Conservation (phyloP, 768 basidiomycete genomes). For the Xerocomellus intermedius region DNA sequence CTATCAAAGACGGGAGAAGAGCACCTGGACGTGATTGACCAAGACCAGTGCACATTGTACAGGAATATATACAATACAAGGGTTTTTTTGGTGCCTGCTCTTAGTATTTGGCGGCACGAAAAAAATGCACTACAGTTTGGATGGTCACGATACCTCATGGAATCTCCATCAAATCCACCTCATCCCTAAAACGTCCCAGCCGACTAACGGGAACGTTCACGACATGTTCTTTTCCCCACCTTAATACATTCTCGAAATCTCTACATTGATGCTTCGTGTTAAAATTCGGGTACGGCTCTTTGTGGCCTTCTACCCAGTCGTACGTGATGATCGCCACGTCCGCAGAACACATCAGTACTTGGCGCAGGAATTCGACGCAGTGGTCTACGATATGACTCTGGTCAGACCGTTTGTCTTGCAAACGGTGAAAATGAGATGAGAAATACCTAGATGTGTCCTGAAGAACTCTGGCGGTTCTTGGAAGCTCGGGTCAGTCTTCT, state of each 20-base stretch:
- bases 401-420: neutral
- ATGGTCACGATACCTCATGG: no score
- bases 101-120: no score
- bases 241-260: neutral
- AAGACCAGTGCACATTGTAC: no score
- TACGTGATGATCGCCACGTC: neutral
- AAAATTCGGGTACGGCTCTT: neutral
- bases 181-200: neutral
- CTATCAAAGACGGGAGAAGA: no score
- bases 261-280: neutral
- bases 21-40: no score
- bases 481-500: neutral
- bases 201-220: neutral
- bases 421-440: neutral
- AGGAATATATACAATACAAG: no score
- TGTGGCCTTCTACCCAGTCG: neutral
- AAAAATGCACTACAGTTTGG: no score
- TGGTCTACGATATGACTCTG: neutral
- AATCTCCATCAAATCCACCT: neutral
- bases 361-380: neutral
- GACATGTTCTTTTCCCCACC: neutral
- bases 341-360: neutral
- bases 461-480: neutral
- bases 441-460: neutral
- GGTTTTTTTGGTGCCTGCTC: no score